These are phyloP conservation scores for Jackrogersella minutella DNA, from an alignment of 495 filamentous ascomycete genomes.

Conservation along the genomic window DNA sequence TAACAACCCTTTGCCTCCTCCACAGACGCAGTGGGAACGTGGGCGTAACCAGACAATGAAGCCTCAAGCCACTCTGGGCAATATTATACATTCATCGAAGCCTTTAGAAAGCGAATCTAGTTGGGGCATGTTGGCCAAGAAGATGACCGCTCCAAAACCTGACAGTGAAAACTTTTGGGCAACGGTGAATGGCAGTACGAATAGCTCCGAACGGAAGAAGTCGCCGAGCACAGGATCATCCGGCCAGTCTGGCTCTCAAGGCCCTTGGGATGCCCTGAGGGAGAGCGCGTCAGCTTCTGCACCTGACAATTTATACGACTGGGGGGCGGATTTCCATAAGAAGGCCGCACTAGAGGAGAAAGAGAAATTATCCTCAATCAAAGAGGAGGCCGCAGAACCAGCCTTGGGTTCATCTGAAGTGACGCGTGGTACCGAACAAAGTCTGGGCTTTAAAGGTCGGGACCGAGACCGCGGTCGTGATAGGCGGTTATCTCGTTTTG, in stretches of 20 bases:
- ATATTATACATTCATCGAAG: neutral
- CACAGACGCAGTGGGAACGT: too few relatives aligned
- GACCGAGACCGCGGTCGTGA: slow-evolving; percentile 6
- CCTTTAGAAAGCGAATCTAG: neutral
- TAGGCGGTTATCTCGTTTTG: neutral
- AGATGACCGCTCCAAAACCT: slow-evolving; percentile 1
- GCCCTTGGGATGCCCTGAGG: neutral
- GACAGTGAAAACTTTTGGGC: slow-evolving; percentile 26
- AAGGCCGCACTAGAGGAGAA: neutral
- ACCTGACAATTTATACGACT: too few relatives aligned
- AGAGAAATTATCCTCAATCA: neutral
- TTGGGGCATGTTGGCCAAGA: slow-evolving; percentile 30
- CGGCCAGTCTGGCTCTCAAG: neutral
- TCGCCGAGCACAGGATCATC: neutral
- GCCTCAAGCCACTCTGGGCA: too few relatives aligned
- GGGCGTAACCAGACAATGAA: too few relatives aligned
- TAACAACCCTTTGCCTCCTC: too few relatives aligned
- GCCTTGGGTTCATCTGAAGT: neutral
- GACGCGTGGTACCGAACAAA: neutral
- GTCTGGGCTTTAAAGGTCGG: neutral
- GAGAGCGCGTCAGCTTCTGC: too few relatives aligned
- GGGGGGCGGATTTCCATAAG: slow-evolving; percentile 22
- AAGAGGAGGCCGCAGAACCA: neutral
- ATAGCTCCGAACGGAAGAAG: neutral
- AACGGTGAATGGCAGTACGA: slow-evolving; percentile 3